These are phyloP conservation scores for Metroxylon sagu DNA, from an alignment of 176 grass and related monocot genomes.

Conservation along the genomic window DNA sequence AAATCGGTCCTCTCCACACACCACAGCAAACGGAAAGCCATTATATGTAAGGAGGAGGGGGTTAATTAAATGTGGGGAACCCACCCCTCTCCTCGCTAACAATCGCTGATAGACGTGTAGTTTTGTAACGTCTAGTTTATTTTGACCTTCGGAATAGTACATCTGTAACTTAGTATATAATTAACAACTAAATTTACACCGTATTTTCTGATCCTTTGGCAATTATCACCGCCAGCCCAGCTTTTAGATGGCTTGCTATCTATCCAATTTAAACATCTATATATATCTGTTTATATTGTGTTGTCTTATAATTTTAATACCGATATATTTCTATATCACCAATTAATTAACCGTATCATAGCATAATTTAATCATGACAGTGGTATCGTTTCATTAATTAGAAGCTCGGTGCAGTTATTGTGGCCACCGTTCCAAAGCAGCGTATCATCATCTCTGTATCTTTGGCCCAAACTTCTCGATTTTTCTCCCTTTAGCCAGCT, in stretches of 20 bases:
- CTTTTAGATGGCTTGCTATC: too few species aligned
- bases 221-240: too few species aligned
- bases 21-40: too few species aligned
- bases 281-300: too few species aligned
- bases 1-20: too few species aligned
- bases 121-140: slow-evolving; percentile 10
- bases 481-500: not conserved
- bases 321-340: too few species aligned
- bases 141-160: too few species aligned
- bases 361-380: not conserved
- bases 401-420: not conserved
- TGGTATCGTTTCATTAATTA: not conserved
- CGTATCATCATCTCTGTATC: slow-evolving; percentile 12
- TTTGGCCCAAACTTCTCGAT: slow-evolving; percentile 6
- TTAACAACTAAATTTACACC: not conserved
- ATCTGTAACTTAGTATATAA: too few species aligned
- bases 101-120: not conserved
- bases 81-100: too few species aligned
- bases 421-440: not conserved
- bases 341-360: too few species aligned
- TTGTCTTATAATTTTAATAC: too few species aligned
- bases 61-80: not conserved
- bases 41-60: not conserved
- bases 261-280: too few species aligned
- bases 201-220: not conserved